phyloP scores from a whole-genome alignment of 176 grass and related monocot genomes.

The Oryza coarctata region DNA sequence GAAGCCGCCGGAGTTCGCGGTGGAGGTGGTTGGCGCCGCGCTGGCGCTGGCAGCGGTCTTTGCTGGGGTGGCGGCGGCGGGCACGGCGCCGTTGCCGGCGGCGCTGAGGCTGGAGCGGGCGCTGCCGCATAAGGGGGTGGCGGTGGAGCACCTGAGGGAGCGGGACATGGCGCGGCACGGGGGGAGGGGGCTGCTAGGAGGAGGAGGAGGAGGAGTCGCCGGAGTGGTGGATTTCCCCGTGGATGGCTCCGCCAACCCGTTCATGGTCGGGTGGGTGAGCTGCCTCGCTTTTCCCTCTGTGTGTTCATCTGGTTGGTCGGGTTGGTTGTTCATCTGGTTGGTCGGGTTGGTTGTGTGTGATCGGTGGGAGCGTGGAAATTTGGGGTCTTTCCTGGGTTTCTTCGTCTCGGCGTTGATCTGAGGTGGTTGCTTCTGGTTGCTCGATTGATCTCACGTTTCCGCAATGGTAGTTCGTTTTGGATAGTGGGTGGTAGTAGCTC shows the following conservation, averaged over 20 bases:
- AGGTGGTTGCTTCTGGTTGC: background rate
- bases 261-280: conserved; percentile 80
- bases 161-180: conserved; percentile 64
- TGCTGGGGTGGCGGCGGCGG: background rate
- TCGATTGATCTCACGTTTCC: background rate
- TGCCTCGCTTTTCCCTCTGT: conserved; percentile 14
- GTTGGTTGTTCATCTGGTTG: background rate
- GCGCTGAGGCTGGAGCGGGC: conserved; percentile 70
- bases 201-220: conserved; percentile 26
- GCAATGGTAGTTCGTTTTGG: background rate
- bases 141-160: conserved; percentile 59
- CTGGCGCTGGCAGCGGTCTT: background rate
- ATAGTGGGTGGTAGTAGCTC: background rate
- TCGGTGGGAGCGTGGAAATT: conserved; percentile 13
- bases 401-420: background rate
- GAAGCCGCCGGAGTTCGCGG: conserved; percentile 47
- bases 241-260: conserved; percentile 84
- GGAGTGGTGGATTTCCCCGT: conserved; percentile 91
- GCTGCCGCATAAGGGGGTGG: conserved; percentile 56
- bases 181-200: conserved; percentile 55
- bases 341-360: background rate
- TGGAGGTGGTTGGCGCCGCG: background rate
- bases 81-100: conserved; percentile 16
- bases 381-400: background rate
- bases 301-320: background rate